Conservation (phyloP, 768 basidiomycete genomes). For the Mycena galopus region DNA sequence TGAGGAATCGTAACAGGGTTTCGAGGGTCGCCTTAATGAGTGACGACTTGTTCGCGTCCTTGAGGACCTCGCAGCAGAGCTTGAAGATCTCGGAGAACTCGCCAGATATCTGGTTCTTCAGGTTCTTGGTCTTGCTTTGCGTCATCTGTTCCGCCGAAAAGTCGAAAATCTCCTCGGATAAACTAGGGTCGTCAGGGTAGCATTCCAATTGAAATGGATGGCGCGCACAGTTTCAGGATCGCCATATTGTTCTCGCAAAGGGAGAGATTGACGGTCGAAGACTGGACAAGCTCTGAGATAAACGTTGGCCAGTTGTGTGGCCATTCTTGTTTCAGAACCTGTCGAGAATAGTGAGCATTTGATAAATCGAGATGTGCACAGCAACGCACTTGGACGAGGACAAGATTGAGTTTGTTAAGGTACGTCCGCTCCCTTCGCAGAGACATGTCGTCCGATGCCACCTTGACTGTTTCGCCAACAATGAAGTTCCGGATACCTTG, state of each 20-base stretch:
- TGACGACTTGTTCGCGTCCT: constrained; percentile 94
- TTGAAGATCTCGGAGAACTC: constrained; percentile 99
- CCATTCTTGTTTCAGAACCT: constrained; percentile 99
- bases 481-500: constrained; percentile 99
- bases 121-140: constrained; percentile 94
- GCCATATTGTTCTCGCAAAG: constrained; percentile 99
- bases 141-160: constrained; percentile 99
- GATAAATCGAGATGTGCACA: constrained; percentile 19
- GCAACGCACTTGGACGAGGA: constrained; percentile 86
- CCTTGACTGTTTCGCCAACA: constrained; percentile 92
- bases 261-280: constrained; percentile 95
- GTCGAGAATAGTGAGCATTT: constrained; percentile 32
- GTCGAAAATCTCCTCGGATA: constrained; percentile 99
- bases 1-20: constrained; percentile 94
- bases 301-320: constrained; percentile 99
- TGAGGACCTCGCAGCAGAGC: constrained; percentile 95
- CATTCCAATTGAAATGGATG: no score
- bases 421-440: constrained; percentile 95
- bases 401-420: constrained; percentile 96
- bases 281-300: constrained; percentile 96
- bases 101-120: constrained; percentile 98
- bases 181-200: no score
- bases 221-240: constrained; percentile 95
- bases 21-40: constrained; percentile 95
- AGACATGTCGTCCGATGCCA: constrained; percentile 91